A percentile compares a stretch with the other conserved stretches of the same genome.
Conservation (phyloP, 768 basidiomycete species). For the Pleurotus platypus region DNA sequence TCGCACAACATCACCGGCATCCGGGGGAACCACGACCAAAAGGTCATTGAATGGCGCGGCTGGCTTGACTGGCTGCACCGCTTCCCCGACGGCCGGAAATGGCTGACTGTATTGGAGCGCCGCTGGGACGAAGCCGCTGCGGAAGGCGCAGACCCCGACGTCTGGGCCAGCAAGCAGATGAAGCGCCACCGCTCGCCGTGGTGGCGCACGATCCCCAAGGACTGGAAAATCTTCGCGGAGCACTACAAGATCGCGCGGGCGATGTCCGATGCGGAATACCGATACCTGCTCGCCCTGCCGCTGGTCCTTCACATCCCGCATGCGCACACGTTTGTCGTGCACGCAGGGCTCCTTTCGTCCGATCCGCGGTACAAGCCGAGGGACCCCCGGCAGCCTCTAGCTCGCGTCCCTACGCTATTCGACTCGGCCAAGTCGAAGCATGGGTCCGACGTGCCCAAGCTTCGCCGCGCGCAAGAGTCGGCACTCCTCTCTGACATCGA, state of each 20-base stretch:
- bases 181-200: slow-evolving; percentile 30
- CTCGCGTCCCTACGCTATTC: slow-evolving; percentile 43
- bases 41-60: slow-evolving; percentile 81
- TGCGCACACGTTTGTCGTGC: slow-evolving; percentile 74
- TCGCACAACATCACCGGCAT: slow-evolving; percentile 69
- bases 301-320: slow-evolving; percentile 70
- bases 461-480: slow-evolving; percentile 63
- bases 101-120: slow-evolving; percentile 50
- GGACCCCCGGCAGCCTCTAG: slow-evolving; percentile 66
- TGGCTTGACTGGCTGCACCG: slow-evolving; percentile 80
- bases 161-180: slow-evolving; percentile 34
- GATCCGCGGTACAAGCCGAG: slow-evolving; percentile 54
- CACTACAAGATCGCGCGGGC: slow-evolving; percentile 74
- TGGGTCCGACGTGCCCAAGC: slow-evolving; percentile 16
- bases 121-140: slow-evolving; percentile 35
- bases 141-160: slow-evolving; percentile 30
- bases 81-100: slow-evolving; percentile 42
- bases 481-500: slow-evolving; percentile 64
- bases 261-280: slow-evolving; percentile 58
- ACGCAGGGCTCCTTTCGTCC: slow-evolving; percentile 77
- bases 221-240: slow-evolving; percentile 71
- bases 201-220: slow-evolving; percentile 54
- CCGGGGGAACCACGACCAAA: slow-evolving; percentile 93
- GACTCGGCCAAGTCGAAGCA: slow-evolving; percentile 5
- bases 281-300: slow-evolving; percentile 76